Conservation (phyloP, 192 early-diverging fungal species). For the Coemansia biformis region DNA sequence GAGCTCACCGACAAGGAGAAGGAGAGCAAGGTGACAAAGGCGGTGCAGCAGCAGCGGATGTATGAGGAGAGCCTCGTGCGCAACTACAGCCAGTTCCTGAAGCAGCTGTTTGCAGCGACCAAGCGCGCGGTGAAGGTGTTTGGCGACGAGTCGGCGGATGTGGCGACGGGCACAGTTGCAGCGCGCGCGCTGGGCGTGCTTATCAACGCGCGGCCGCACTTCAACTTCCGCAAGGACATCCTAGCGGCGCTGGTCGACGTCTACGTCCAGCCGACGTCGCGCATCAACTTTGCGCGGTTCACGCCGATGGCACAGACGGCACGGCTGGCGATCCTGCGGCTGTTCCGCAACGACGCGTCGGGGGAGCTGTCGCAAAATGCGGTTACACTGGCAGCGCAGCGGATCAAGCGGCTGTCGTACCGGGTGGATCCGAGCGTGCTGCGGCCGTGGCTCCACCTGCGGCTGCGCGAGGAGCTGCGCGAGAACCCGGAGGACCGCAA, state of each 20-base stretch:
- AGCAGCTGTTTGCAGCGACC: slow-evolving; percentile 58
- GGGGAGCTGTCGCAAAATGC: slow-evolving; percentile 84
- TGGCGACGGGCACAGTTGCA: slow-evolving; percentile 56
- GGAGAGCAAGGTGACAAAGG: slow-evolving; percentile 71
- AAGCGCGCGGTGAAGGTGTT: slow-evolving; percentile 39
- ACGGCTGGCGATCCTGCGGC: slow-evolving; percentile 66
- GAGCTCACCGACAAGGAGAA: slow-evolving; percentile 79
- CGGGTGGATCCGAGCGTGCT: slow-evolving; percentile 61
- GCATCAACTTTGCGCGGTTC: slow-evolving; percentile 60
- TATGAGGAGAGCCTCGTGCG: slow-evolving; percentile 77
- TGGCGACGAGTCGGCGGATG: slow-evolving; percentile 23
- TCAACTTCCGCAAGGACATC: slow-evolving; percentile 92
- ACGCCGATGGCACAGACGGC: slow-evolving; percentile 64
- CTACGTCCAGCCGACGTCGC: slow-evolving; percentile 52
- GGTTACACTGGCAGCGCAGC: slow-evolving; percentile 75
- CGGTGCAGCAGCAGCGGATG: slow-evolving; percentile 81
- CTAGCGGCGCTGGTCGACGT: slow-evolving; percentile 72
- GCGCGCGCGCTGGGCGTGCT: slow-evolving; percentile 80
- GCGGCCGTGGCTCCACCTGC: slow-evolving; percentile 72
- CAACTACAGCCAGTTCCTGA: slow-evolving; percentile 82
- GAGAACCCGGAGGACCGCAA: slow-evolving; percentile 52
- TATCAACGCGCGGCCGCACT: slow-evolving; percentile 77
- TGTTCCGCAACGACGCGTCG: slow-evolving; percentile 81
- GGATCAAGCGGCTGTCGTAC: slow-evolving; percentile 78
- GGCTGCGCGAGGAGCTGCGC: slow-evolving; percentile 77